Base-by-base conservation (phyloP, 345 rosid species). In the Physaria fendleri region DNA sequence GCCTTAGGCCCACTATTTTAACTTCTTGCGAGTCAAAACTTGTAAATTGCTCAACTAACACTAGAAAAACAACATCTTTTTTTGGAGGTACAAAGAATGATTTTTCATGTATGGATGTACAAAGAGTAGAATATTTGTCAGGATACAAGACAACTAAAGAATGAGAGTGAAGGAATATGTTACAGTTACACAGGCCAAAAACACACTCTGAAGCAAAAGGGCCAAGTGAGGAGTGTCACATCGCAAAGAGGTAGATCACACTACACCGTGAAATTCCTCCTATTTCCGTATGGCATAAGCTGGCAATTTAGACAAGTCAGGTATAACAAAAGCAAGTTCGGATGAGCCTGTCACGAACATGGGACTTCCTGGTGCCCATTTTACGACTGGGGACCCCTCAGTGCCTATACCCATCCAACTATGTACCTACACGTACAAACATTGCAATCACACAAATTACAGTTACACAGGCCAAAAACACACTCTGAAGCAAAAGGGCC, bases 341-440 rank as follows among this genome's bases (percentile, higher is more conserved):
- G 90, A 84, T 4, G 93, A 84, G 11, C 95, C 97, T 0, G 95
- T 92, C 5, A 82, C 97, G 63, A 92, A 86, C 95, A 86, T 85
- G 27, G 88, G 97, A 56, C 73, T 84, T 74, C 97, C 97, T n/a
- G 94, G 92, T 9, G 87, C 84, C 97, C 99, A 93, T 71, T 83
- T 93, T 46, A 93, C 82, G 4, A 82, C 84, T 14, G 85, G 92
- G 34, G 97, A 81, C n/a, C n/a, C n/a, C 72, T 83, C 97, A 3
- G 68, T 77, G 16, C 80, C 87, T n/a, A 77, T 38, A 52, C 81
- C 83, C 78, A 86, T 75, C 96, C 98, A 91, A 76, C 80, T 85
- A 52, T 88, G 81, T 47, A 88, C 93, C 98, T 91, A 61, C 68
- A 53, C 35, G n/a, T 25, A 10, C 39, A 55, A 18, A 1, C 16